Conservation (phyloP, 2,329 filamentous ascomycete species). For the Tolypocladium endophyticum region DNA sequence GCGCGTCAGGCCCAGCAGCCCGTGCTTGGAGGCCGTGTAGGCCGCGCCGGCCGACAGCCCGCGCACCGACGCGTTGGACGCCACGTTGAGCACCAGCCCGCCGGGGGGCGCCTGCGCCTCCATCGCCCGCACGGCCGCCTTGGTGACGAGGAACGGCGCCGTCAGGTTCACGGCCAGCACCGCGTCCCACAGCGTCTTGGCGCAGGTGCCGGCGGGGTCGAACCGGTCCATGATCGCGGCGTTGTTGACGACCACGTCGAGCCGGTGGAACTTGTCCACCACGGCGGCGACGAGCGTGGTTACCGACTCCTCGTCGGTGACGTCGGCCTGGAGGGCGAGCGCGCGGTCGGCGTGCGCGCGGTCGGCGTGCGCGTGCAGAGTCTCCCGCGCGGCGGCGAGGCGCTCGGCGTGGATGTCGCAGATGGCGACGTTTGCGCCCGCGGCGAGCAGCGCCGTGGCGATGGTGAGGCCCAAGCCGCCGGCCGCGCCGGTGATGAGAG, state of each 20-base stretch:
- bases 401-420: conserved; percentile 17
- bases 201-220: conserved; percentile 36
- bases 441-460: conserved; percentile 16
- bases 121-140: conserved; percentile 32
- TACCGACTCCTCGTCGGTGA: conserved; percentile 12
- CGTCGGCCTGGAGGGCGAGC: conserved; percentile 3
- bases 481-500: conserved; percentile 20
- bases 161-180: conserved; percentile 47
- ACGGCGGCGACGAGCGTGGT: conserved; percentile 11
- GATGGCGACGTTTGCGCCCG: conserved; percentile 20
- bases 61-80: conserved; percentile 31
- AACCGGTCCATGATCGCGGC: conserved; percentile 48
- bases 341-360: background rate
- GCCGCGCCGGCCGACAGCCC: conserved; percentile 32
- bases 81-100: conserved; percentile 42
- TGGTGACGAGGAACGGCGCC: conserved; percentile 40
- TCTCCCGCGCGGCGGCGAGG: conserved; percentile 2
- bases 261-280: conserved; percentile 12
- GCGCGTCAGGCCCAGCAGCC: conserved; percentile 41
- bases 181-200: conserved; percentile 37
- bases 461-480: conserved; percentile 21
- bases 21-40: conserved; percentile 45
- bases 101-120: conserved; percentile 7
- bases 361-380: background rate
- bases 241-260: conserved; percentile 48